Evolutionary conservation across 208 protist species (phyloP).

Genomic region (Phytomonas sp.): DNA sequence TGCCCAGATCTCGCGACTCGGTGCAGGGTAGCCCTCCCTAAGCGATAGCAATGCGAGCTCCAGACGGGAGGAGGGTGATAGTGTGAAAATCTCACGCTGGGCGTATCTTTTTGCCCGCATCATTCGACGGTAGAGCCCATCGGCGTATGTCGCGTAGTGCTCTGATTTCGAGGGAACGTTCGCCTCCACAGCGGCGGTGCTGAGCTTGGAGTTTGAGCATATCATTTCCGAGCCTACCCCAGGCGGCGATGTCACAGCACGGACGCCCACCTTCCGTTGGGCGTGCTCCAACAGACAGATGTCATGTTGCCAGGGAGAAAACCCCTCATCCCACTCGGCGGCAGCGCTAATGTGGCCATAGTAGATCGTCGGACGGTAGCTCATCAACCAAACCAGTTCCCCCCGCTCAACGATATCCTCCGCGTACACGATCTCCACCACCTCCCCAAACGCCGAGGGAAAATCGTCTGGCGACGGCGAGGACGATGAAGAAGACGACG

Average conservation of each 20-base stretch:
- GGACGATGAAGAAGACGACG: too few relatives aligned
- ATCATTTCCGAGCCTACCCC: neutral
- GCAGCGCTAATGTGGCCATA: neutral
- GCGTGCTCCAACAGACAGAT: neutral
- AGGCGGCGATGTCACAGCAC: neutral
- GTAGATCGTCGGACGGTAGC: neutral
- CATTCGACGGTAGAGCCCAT: neutral
- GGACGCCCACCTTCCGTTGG: neutral
- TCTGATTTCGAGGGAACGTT: neutral
- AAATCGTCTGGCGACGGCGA: neutral
- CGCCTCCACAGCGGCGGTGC: too few relatives aligned
- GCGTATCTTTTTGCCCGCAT: neutral
- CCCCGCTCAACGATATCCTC: neutral
- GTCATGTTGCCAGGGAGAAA: neutral
- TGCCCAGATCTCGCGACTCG: constrained; percentile 15
- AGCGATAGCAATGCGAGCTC: constrained; percentile 17
- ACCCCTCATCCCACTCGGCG: neutral
- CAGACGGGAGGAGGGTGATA: constrained; percentile 9
- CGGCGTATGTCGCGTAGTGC: neutral
- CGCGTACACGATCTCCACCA: neutral
- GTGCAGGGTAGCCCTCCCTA: constrained; percentile 10
- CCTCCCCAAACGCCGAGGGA: too few relatives aligned
- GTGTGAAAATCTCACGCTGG: neutral
- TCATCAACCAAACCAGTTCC: constrained; percentile 1
- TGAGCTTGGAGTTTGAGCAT: neutral